These are phyloP conservation scores for Microbotryomycetes sp. DNA, from an alignment of 1,284 basidiomycete genomes.

Conservation along the genomic window DNA sequence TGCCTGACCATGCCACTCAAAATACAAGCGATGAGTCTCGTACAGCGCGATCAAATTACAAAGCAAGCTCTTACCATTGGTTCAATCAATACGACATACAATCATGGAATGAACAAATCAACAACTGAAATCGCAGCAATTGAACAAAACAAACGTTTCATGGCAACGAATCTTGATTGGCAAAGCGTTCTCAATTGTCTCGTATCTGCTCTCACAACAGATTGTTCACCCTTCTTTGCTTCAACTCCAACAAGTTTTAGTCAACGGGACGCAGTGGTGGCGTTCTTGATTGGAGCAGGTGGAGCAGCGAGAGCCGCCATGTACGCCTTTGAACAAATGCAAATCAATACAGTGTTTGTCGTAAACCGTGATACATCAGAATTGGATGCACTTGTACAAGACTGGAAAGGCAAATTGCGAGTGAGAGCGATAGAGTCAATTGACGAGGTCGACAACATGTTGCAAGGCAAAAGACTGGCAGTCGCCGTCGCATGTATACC, in stretches of 20 bases:
- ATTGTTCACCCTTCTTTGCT: neutral
- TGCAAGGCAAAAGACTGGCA: neutral
- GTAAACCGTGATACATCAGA: neutral
- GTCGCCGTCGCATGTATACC: neutral
- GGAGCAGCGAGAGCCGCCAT: conserved; percentile 6
- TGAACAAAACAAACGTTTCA: neutral
- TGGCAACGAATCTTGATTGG: conserved; percentile 1
- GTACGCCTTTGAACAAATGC: neutral
- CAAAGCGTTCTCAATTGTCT: neutral
- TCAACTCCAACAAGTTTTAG: neutral
- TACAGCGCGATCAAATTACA: neutral
- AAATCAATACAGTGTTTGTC: neutral
- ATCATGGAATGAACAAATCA: too few species aligned
- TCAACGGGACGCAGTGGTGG: neutral
- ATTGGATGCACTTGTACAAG: neutral
- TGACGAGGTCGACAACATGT: neutral
- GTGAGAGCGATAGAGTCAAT: neutral
- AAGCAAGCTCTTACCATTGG: neutral
- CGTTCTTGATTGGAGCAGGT: conserved; percentile 1
- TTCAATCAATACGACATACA: conserved; percentile 7
- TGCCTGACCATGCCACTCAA: conserved; percentile 10
- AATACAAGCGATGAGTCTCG: neutral
- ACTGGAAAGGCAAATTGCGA: neutral
- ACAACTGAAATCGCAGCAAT: too few species aligned
- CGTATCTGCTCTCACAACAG: neutral